Evolutionary conservation across 139 green algal species (phyloP).

Genomic region (Trebouxia sp.): DNA sequence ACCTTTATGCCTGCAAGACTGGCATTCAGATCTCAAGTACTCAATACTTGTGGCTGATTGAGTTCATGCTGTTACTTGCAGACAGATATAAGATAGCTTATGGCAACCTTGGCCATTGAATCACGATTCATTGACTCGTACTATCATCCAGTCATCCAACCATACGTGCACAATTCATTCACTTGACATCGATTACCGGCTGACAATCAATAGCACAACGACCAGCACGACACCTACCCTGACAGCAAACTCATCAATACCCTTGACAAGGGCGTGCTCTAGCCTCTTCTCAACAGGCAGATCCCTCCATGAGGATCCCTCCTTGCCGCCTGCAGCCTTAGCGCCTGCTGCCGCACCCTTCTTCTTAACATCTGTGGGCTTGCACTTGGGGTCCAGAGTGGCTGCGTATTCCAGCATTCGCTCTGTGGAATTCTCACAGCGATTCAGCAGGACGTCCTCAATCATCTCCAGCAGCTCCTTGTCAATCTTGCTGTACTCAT

Average conservation of each 20-base stretch:
- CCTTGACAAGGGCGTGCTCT: conserved; percentile 94
- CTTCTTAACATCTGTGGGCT: conserved; percentile 79
- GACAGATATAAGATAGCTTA: too few relatives aligned
- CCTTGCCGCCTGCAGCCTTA: not conserved
- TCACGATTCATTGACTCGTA: too few relatives aligned
- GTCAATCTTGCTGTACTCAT: conserved; percentile 97
- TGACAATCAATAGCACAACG: not conserved
- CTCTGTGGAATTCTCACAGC: conserved; percentile 96
- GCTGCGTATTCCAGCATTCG: conserved; percentile 92
- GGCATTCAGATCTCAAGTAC: too few relatives aligned
- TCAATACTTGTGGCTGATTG: too few relatives aligned
- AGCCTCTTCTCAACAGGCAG: conserved; percentile 85
- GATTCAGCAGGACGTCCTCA: conserved; percentile 98
- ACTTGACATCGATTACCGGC: too few relatives aligned
- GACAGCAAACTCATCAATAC: conserved; percentile 94
- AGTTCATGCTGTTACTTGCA: too few relatives aligned
- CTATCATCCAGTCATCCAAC: too few relatives aligned
- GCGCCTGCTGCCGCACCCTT: conserved; percentile 48
- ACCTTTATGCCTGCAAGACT: too few relatives aligned
- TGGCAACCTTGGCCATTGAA: too few relatives aligned
- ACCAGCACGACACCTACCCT: conserved; percentile 19
- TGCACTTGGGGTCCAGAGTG: conserved; percentile 91
- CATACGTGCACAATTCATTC: too few relatives aligned
- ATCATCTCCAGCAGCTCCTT: conserved; percentile 96
- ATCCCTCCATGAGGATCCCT: conserved; percentile 77